These are phyloP conservation scores for Omphalotus olearius DNA, from an alignment of 1,284 basidiomycete species.

Conservation along the genomic window DNA sequence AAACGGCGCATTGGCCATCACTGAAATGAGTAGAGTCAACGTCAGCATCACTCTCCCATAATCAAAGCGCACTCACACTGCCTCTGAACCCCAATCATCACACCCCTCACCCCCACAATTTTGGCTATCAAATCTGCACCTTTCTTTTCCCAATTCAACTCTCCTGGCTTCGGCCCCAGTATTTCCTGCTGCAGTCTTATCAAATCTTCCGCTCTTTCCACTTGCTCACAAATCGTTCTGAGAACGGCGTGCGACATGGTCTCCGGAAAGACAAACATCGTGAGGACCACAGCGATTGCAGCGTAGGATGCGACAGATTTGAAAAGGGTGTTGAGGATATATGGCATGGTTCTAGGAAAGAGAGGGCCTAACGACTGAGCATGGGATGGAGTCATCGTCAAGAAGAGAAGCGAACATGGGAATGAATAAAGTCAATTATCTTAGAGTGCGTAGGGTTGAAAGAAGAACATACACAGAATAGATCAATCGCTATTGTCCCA, in stretches of 20 bases:
- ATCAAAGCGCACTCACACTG: conserved; percentile 19
- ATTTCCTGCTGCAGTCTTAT: conserved; percentile 36
- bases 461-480: conserved; percentile 41
- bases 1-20: conserved; percentile 32
- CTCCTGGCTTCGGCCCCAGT: conserved; percentile 25
- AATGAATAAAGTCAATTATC: neutral
- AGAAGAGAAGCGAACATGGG: neutral
- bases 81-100: conserved; percentile 21
- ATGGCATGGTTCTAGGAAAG: conserved; percentile 56
- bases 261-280: conserved; percentile 63
- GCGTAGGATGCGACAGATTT: conserved; percentile 48
- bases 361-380: conserved; percentile 49
- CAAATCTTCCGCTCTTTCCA: conserved; percentile 30
- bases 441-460: neutral
- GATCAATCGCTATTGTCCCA: conserved; percentile 44
- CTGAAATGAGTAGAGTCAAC: conserved; percentile 21
- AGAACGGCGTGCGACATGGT: conserved; percentile 51
- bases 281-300: conserved; percentile 46
- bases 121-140: conserved; percentile 23
- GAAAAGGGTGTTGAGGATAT: conserved; percentile 43
- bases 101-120: conserved; percentile 20
- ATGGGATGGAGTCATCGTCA: neutral
- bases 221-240: conserved; percentile 25
- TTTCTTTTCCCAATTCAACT: neutral
- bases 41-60: neutral